Conservation (phyloP, 495 filamentous ascomycete species). For the Extremus antarcticus region DNA sequence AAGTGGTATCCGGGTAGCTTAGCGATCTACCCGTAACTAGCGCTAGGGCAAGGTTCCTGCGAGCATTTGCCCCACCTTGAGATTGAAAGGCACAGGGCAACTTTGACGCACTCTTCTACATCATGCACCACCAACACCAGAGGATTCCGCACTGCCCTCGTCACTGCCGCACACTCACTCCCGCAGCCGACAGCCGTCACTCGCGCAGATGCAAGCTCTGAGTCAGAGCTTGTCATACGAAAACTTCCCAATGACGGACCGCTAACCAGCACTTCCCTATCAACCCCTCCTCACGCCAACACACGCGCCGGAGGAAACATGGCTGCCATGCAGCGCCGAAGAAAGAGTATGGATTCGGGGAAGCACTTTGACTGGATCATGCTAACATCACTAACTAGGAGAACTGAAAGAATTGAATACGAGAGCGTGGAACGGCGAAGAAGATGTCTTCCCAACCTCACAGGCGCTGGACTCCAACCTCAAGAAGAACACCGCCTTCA, state of each 20-base stretch:
- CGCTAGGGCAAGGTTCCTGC: no score
- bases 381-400: conserved; percentile 44
- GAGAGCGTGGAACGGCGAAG: conserved; percentile 77
- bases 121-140: no score
- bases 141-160: no score
- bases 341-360: conserved; percentile 54
- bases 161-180: not conserved
- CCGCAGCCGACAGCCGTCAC: not conserved
- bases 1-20: no score
- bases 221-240: conserved; percentile 15
- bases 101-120: no score
- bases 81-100: no score
- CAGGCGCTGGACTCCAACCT: conserved; percentile 86
- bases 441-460: conserved; percentile 72
- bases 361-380: conserved; percentile 9
- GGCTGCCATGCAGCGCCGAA: conserved; percentile 63
- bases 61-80: no score
- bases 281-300: conserved; percentile 11
- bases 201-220: conserved; percentile 24
- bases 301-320: conserved; percentile 4
- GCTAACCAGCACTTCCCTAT: conserved; percentile 6
- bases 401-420: conserved; percentile 82
- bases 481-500: conserved; percentile 99
- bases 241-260: conserved; percentile 15
- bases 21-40: no score